phyloP scores from a whole-genome alignment of 148 eudicot genomes.

The Chenopodium album region DNA sequence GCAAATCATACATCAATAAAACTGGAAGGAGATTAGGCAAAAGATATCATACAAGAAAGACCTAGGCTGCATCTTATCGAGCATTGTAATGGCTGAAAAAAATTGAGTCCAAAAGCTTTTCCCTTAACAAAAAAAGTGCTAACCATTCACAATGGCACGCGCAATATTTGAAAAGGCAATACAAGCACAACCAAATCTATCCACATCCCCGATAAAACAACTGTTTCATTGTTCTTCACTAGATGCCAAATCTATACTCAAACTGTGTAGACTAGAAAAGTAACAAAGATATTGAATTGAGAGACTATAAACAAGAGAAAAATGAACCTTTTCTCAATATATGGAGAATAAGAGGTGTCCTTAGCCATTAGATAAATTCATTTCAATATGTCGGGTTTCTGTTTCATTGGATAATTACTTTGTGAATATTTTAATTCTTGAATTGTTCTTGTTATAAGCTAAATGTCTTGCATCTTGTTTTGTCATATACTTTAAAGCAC shows the following conservation, averaged over 20 bases:
- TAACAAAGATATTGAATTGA: not conserved
- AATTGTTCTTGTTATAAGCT: not conserved
- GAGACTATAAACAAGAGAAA: not conserved
- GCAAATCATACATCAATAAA: not conserved
- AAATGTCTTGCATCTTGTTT: too few species aligned
- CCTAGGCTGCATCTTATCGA: not conserved
- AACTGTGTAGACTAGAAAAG: not conserved
- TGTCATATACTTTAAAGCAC: not conserved
- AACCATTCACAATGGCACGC: not conserved
- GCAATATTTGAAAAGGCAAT: not conserved
- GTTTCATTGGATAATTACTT: not conserved
- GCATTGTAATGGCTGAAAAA: not conserved
- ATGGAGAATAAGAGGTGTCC: not conserved
- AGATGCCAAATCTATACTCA: not conserved
- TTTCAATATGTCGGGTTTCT: not conserved
- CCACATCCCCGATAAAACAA: not conserved
- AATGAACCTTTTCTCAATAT: not conserved
- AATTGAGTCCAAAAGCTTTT: not conserved
- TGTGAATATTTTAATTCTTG: not conserved
- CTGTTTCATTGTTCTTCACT: not conserved
- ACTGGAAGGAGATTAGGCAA: too few species aligned
- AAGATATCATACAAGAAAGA: not conserved
- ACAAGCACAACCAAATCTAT: not conserved
- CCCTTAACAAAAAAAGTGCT: not conserved
- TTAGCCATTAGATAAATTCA: not conserved